A percentile compares a stretch with the other conserved stretches of the same genome.
phyloP scores from a whole-genome alignment of 2,329 filamentous ascomycete species.

The Fonsecaea pedrosoi region DNA sequence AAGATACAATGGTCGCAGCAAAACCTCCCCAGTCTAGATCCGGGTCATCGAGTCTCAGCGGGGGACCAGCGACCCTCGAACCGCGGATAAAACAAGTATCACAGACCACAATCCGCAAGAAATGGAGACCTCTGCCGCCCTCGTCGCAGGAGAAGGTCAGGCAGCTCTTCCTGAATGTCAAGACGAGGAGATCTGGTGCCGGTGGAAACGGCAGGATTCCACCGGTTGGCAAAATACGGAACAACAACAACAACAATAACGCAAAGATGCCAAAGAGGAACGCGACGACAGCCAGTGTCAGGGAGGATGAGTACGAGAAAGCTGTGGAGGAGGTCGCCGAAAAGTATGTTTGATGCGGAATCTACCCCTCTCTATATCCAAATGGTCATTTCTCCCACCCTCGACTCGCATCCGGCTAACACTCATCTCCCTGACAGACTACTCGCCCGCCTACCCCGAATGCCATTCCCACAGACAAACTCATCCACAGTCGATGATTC shows the following conservation, averaged over 20 bases:
- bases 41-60: not conserved
- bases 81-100: conserved; percentile 51
- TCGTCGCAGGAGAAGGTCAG: conserved; percentile 52
- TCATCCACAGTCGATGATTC: conserved; percentile 46
- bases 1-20: not conserved
- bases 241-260: not conserved
- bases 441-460: conserved; percentile 51
- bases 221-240: conserved; percentile 6
- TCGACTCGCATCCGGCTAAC: not conserved
- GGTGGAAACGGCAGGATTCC: conserved; percentile 24
- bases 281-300: conserved; percentile 7
- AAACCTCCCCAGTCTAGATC: not conserved
- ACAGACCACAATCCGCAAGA: conserved; percentile 53
- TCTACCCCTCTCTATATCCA: not conserved
- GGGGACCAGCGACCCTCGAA: conserved; percentile 48
- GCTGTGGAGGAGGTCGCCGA: conserved; percentile 30
- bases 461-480: conserved; percentile 52
- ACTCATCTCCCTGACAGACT: conserved; percentile 18
- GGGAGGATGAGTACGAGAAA: conserved; percentile 33
- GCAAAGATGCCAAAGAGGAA: not conserved
- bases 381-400: not conserved
- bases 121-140: conserved; percentile 54
- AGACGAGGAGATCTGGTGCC: conserved; percentile 41
- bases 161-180: conserved; percentile 51
- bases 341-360: conserved; percentile 19